A percentile compares a stretch with the other conserved stretches of the same genome.
phyloP scores from a whole-genome alignment of 2,329 filamentous ascomycete species.

The Claviceps paspali region DNA sequence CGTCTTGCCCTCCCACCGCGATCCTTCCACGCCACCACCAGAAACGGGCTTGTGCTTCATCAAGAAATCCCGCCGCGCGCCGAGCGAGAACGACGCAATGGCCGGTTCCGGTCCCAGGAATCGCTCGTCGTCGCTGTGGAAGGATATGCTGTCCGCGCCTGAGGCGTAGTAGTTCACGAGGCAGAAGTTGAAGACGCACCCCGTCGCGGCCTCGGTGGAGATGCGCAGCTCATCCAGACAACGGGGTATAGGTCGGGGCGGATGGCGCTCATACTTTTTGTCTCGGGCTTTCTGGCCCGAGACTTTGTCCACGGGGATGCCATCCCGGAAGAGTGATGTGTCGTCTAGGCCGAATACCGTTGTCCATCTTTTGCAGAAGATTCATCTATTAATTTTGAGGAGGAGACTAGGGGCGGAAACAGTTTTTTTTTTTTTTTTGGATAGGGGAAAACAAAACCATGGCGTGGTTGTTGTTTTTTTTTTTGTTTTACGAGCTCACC shows the following conservation, averaged over 20 bases:
- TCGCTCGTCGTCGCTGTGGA: slow-evolving; percentile 66
- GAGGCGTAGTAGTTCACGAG: slow-evolving; percentile 75
- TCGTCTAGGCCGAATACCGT: slow-evolving; percentile 45
- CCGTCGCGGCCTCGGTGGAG: slow-evolving; percentile 49
- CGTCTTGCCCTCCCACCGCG: slow-evolving; percentile 18
- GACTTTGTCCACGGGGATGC: slow-evolving; percentile 28
- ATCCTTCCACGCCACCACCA: slow-evolving; percentile 11
- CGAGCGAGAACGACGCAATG: slow-evolving; percentile 62
- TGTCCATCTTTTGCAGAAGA: slow-evolving; percentile 23
- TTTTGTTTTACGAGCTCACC: slow-evolving; percentile 14
- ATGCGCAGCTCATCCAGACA: slow-evolving; percentile 50
- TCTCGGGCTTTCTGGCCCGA: slow-evolving; percentile 26
- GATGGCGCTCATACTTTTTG: slow-evolving; percentile 37
- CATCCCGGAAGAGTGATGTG: slow-evolving; percentile 42
- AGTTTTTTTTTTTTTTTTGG: background rate
- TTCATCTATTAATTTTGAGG: background rate
- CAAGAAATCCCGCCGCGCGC: slow-evolving; percentile 57
- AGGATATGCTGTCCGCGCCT: slow-evolving; percentile 62
- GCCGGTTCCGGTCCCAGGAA: slow-evolving; percentile 56
- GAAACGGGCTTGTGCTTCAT: slow-evolving; percentile 58
- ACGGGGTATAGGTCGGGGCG: slow-evolving; percentile 53
- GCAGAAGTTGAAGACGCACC: slow-evolving; percentile 60
- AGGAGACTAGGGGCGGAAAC: background rate
- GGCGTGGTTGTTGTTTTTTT: too few species aligned
- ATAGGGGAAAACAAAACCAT: background rate